Base-by-base conservation (phyloP, 2,329 filamentous ascomycete genomes). In the Ophiocordyceps robertsii region DNA sequence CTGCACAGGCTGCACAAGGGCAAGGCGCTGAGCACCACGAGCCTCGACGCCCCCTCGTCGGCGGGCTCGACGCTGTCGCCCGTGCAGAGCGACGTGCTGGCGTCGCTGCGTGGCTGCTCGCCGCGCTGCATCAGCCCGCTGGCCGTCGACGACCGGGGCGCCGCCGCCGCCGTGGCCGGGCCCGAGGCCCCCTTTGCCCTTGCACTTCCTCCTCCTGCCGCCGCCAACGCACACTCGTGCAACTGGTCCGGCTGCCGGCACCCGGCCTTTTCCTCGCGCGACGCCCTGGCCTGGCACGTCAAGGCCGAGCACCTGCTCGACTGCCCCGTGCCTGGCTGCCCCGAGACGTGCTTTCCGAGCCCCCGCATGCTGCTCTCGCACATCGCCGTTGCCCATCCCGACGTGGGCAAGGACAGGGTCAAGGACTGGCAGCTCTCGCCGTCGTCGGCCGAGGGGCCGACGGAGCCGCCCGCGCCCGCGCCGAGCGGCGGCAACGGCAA, bases 251-350 rank as follows among this genome's bases (percentile, higher is more conserved):
- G 54, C 19, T 69, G 66, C 35, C 44, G 51, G 1, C 55, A 57
- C 7, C 47, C 54, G 1, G 56, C 56, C 38, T 69, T 68, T 42
- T 49, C 55, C 3, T 60, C 62, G 1, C 56, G 54, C 13, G 58
- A 60, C 30, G 63, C 58, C 9, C 57, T 69, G 29, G 56, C 60
- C 14, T 62, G 65, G 53, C 66, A 69, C 44, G 63, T 69, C 33
- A 66, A 68, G 43, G 53, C 54, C 17, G 60, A 68, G 38, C 66
- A 69, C 44, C 54, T 68, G 11, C 56, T 68, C 27, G 50, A 63
- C 24, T 69, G 66, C 29, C 66, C 66, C 0, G 55, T 58, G 1
- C 48, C 54, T 0, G 62, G 58, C 1, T 69, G 66, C 43, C 51
- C 54, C 30, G 62, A 67, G 40, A 51, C 50, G n/a, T 47, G 51